A percentile compares a stretch with the other conserved stretches of the same genome.
These are phyloP conservation scores for Lachnellula arida DNA, from an alignment of 2,329 filamentous ascomycete genomes.

Conservation along the genomic window DNA sequence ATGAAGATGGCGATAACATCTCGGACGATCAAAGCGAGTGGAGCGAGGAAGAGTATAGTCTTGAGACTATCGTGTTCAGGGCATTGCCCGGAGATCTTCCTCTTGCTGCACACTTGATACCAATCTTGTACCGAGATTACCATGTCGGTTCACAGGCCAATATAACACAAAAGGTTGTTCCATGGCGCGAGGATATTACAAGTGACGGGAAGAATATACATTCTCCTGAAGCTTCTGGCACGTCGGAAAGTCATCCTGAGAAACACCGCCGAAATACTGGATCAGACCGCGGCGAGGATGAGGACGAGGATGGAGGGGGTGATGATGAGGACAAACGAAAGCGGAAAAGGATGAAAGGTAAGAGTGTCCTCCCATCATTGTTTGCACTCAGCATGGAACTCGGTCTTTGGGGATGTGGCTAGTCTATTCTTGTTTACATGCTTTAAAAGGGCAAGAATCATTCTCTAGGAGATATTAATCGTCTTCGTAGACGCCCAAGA, in stretches of 20 bases:
- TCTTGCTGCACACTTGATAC: constrained; percentile 4
- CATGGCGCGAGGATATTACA: constrained; percentile 2
- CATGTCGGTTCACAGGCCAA: background rate
- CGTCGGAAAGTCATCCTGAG: background rate
- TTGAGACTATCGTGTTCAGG: background rate
- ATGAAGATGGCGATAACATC: background rate
- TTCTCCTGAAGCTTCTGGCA: background rate
- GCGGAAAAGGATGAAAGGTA: background rate
- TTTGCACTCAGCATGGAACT: too few species aligned
- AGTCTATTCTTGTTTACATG: too few species aligned
- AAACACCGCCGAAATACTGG: background rate
- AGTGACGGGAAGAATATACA: background rate
- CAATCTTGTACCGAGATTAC: background rate
- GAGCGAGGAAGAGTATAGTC: background rate
- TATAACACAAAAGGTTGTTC: constrained; percentile 1
- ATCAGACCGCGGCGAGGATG: constrained; percentile 1
- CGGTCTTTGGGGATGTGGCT: too few species aligned
- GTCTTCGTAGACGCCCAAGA: too few species aligned
- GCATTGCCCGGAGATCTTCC: background rate
- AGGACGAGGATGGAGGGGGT: constrained; percentile 3
- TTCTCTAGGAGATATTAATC: too few species aligned
- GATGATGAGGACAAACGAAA: constrained; percentile 6
- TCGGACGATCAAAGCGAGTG: background rate
- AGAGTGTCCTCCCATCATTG: background rate
- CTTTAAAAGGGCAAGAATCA: too few species aligned